Evolutionary conservation across 768 basidiomycete species (phyloP), one percentile per base, ranked within the genome.

Genomic region (Dacryopinax primogenitus): DNA sequence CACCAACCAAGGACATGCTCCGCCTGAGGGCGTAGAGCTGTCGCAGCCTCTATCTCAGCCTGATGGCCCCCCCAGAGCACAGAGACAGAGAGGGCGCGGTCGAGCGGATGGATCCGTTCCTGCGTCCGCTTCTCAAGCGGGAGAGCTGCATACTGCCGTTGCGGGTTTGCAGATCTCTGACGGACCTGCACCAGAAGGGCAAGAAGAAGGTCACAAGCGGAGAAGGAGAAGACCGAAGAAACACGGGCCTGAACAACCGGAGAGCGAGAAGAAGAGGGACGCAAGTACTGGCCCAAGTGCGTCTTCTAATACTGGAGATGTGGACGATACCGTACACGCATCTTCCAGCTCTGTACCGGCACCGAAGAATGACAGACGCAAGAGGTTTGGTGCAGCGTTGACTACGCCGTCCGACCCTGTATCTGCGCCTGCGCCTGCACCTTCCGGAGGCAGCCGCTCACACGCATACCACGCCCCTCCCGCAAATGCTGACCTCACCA

Each of bases 401-500:
- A 58, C 51, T 6, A 4, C 26, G 26, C 51, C 51, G 3, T 58
- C 51, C 51, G 51, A 58, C 51, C 45, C 45, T n/a, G n/a, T n/a
- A 9, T 47, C 45, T 23, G 7, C n/a, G 13, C 45, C 45, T 47
- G 13, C 45, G 13, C 9, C 45, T 23, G 23, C 7, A 12, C 23
- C 51, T 30, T 9, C 11, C 51, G 15, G 26, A 23, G 32, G 18
- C 51, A 30, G 26, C 11, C 11, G 51, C 7, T 4, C 11, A 2
- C 21, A 34, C 36, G 0, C 28, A 45, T 15, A 44, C 39, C 2
- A 26, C 36, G 0, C 28, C 64, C 26, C 16, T 0, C 12, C 28
- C n/a, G 61, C 69, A 1, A 67, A 66, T 0, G 84, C 86, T 67
- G 89, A 89, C 71, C 81, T 92, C 35, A 88, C 89, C 0, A 89